A percentile compares a stretch with the other conserved stretches of the same genome.
These are phyloP conservation scores for Populus euphratica DNA, from an alignment of 345 rosid genomes.

Conservation along the genomic window DNA sequence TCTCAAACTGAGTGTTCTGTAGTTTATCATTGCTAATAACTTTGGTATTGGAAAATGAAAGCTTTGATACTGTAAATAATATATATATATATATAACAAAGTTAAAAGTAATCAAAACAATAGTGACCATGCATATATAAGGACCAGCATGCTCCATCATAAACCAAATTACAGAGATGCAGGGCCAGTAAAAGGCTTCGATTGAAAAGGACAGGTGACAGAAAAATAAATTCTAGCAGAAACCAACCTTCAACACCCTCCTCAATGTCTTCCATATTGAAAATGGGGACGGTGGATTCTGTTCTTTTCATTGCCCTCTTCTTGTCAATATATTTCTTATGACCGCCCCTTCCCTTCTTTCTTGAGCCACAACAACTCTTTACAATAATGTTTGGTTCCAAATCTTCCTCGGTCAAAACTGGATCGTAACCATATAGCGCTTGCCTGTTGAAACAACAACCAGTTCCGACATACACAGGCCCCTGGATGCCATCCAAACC, in stretches of 20 bases:
- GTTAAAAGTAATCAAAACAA: neutral
- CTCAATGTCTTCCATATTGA: conserved; percentile 96
- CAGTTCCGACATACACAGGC: conserved; percentile 99
- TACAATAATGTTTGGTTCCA: conserved; percentile 87
- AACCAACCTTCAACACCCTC: conserved; percentile 94
- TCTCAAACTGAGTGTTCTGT: neutral
- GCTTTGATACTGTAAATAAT: neutral
- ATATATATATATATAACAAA: neutral
- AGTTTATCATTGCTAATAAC: neutral
- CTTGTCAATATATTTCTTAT: conserved; percentile 73
- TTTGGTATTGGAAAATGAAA: neutral
- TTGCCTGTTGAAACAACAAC: conserved; percentile 98
- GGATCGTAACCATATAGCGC: conserved; percentile 99
- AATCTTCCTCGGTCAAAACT: conserved; percentile 87
- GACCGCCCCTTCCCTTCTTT: conserved; percentile 70
- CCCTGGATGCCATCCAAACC: conserved; percentile 98
- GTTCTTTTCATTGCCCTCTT: conserved; percentile 81
- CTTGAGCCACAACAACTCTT: conserved; percentile 97
- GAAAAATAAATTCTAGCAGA: neutral
- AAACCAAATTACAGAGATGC: neutral
- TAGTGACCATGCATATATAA: neutral
- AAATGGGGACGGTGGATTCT: conserved; percentile 91
- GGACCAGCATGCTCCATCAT: neutral
- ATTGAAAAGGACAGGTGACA: neutral
- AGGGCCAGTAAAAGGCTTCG: neutral